A percentile compares a stretch with the other conserved stretches of the same genome.
phyloP scores from a whole-genome alignment of 768 basidiomycete species.

The Naganishia randhawae region DNA sequence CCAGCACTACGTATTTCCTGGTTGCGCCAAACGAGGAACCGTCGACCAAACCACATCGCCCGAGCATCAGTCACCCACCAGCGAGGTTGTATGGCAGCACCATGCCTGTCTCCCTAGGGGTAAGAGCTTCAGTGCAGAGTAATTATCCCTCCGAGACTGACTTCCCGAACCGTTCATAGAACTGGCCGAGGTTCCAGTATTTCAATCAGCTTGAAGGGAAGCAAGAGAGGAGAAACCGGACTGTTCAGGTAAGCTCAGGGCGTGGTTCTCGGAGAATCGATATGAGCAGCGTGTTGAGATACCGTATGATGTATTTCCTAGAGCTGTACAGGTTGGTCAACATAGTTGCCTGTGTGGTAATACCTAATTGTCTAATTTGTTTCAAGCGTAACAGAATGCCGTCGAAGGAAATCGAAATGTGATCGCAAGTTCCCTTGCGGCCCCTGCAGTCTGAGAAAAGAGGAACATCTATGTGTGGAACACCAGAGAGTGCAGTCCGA shows the following conservation, averaged over 20 bases:
- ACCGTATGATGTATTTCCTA: neutral
- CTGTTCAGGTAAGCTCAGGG: neutral
- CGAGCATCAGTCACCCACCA: too few relatives aligned
- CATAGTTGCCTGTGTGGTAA: neutral
- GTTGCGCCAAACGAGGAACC: neutral
- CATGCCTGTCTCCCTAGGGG: constrained; percentile 7
- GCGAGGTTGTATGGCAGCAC: neutral
- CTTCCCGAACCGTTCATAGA: neutral
- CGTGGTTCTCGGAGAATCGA: neutral
- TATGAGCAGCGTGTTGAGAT: neutral
- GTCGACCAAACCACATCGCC: neutral
- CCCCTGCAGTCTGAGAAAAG: constrained; percentile 17
- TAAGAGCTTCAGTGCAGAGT: neutral
- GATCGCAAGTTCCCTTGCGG: constrained; percentile 31
- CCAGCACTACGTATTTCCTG: too few relatives aligned
- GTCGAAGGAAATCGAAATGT: constrained; percentile 27
- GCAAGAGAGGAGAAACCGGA: constrained; percentile 9
- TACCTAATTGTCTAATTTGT: neutral
- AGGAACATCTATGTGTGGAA: constrained; percentile 22
- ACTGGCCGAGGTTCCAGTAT: constrained; percentile 8
- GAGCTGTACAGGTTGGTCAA: constrained; percentile 23
- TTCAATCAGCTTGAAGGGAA: constrained; percentile 3
- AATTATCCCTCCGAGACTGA: neutral
- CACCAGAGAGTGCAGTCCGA: constrained; percentile 21
- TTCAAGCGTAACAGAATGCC: constrained; percentile 6